These are phyloP conservation scores for Cenchrus purpureus DNA, from an alignment of 176 grass and related monocot genomes.

Conservation along the genomic window DNA sequence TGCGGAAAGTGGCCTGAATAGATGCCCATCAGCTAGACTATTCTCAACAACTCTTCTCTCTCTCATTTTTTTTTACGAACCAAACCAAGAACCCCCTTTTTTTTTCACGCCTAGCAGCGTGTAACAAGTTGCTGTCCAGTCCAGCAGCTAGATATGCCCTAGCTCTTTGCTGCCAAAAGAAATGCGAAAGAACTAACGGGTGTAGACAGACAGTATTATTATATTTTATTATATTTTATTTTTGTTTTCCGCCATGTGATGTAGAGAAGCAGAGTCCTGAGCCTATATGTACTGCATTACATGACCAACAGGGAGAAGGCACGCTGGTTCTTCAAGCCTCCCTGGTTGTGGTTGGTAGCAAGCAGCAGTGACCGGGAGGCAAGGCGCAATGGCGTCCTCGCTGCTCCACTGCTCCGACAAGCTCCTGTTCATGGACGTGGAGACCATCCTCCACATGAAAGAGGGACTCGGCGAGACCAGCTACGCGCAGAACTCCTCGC, in stretches of 20 bases:
- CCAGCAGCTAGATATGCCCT: constrained; percentile 25
- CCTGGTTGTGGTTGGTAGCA: neutral
- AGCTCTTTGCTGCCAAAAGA: constrained; percentile 2
- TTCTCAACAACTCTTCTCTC: neutral
- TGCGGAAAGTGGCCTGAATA: constrained; percentile 40
- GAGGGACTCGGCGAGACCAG: constrained; percentile 86
- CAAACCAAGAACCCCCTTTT: neutral
- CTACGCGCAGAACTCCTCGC: constrained; percentile 94
- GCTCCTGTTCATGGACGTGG: constrained; percentile 72
- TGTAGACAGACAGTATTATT: neutral
- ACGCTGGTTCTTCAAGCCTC: constrained; percentile 10
- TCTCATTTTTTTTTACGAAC: constrained; percentile 14
- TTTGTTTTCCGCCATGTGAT: neutral
- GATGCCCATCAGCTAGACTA: constrained; percentile 45
- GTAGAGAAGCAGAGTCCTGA: constrained; percentile 36
- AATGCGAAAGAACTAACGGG: neutral
- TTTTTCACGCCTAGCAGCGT: constrained; percentile 34
- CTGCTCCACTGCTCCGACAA: constrained; percentile 58
- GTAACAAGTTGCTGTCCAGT: constrained; percentile 25
- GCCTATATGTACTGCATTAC: constrained; percentile 17
- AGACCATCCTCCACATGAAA: constrained; percentile 95
- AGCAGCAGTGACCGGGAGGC: neutral
- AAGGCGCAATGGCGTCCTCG: constrained; percentile 68
- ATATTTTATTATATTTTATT: neutral
- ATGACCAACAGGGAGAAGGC: constrained; percentile 38